Conservation (phyloP, 1,284 basidiomycete genomes). For the Microbotryomycetes sp. region DNA sequence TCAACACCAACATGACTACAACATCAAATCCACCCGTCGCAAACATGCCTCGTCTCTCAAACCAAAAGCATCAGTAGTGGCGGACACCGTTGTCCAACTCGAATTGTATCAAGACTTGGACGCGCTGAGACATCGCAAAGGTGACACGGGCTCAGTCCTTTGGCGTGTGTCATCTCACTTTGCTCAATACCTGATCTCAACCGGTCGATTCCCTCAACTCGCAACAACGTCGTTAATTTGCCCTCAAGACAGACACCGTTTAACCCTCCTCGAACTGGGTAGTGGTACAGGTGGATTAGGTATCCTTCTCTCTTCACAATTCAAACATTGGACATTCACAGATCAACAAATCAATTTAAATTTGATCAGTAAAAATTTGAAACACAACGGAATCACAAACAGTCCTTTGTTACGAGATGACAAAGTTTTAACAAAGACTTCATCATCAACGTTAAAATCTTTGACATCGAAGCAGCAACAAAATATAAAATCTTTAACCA, state of each 20-base stretch:
- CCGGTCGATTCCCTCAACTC: constrained; percentile 22
- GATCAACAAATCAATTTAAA: constrained; percentile 27
- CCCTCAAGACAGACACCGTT: neutral
- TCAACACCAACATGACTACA: too few species aligned
- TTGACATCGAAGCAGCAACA: neutral
- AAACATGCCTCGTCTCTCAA: neutral
- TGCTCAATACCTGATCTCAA: constrained; percentile 11
- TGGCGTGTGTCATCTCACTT: constrained; percentile 27
- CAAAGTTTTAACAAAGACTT: neutral
- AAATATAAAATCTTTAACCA: neutral
- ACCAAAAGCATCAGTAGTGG: neutral
- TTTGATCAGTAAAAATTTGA: constrained; percentile 23
- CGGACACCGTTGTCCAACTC: constrained; percentile 15
- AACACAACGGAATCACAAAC: constrained; percentile 7
- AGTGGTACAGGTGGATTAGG: constrained; percentile 33
- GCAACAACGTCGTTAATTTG: neutral
- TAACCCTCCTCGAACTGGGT: constrained; percentile 33
- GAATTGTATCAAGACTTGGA: constrained; percentile 24
- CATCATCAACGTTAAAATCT: neutral
- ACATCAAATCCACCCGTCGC: too few species aligned
- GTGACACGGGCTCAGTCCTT: constrained; percentile 30
- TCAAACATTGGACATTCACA: constrained; percentile 25
- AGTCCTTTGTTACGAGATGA: neutral
- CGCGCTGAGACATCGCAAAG: constrained; percentile 17
- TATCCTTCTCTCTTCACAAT: constrained; percentile 16